Base-by-base conservation (phyloP, 768 basidiomycete genomes). In the Chalciporus pseudorubinellus region DNA sequence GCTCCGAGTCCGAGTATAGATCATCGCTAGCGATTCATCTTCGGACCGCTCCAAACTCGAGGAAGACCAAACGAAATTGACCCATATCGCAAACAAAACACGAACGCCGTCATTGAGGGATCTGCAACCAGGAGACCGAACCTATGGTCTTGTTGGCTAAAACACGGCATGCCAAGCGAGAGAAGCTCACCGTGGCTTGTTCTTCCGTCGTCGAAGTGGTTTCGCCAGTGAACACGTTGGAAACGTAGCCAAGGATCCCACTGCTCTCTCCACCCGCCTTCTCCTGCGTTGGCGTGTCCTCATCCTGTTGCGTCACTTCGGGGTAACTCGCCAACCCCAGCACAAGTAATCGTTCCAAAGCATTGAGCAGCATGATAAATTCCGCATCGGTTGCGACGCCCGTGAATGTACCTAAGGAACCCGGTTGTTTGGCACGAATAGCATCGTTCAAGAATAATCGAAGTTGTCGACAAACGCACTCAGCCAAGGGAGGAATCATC, bases 221-320 rank as follows among this genome's bases (percentile, higher is more conserved):
- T n/a, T 93, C 90, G 0, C 83, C 82, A 38, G 87, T 81, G 62
- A 99, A 95, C 2, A 98, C 95, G 49, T 84, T 90, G 2, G 93
- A 94, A 46, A 99, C 87, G 60, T 92, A 89, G 9, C 94, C 92
- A 0, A 98, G 74, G 11, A 98, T 70, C 1, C 94, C 87, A 62
- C 79, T 76, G 9, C 75, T 74, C 56, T 85, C 84, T 16, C 74
- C 64, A 3, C 69, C 73, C 20, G 66, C 59, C 59, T 82, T 89
- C 57, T 85, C 90, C 16, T 74, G 62, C 0, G 63, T 59, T 12
- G 68, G 59, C 13, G 70, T 69, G 9, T 89, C 88, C 16, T 87
- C 87, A 16, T 87, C 84, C 1, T 74, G 69, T 8, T 72, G 70
- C 28, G 69, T 68, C 1, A 70, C 53, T 31, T 86, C 85, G 1